These are phyloP conservation scores for Vanrija sp. DNA, from an alignment of 1,284 basidiomycete species.

Conservation along the genomic window DNA sequence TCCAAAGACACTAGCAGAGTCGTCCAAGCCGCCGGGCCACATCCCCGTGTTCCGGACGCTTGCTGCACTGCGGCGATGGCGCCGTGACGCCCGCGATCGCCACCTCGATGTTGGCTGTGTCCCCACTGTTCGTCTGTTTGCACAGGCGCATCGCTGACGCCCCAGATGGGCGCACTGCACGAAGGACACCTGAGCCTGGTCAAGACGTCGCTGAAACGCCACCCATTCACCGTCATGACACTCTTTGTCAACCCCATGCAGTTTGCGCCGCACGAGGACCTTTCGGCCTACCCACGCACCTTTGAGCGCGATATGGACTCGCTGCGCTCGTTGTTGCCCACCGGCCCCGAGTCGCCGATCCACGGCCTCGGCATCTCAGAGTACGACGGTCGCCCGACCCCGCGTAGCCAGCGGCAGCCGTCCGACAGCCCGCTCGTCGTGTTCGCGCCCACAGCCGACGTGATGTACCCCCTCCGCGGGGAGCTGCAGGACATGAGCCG, in stretches of 20 bases:
- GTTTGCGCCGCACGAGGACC: constrained; percentile 93
- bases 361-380: constrained; percentile 36
- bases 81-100: constrained; percentile 59
- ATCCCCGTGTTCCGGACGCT: constrained; percentile 76
- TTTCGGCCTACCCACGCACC: constrained; percentile 84
- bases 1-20: too few relatives aligned
- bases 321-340: constrained; percentile 60
- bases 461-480: constrained; percentile 78
- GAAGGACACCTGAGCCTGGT: constrained; percentile 84
- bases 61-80: constrained; percentile 69
- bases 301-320: constrained; percentile 53
- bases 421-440: constrained; percentile 59
- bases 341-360: constrained; percentile 34
- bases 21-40: constrained; percentile 5
- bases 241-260: constrained; percentile 98
- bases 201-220: constrained; percentile 63
- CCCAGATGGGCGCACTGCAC: constrained; percentile 86
- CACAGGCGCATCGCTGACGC: background rate
- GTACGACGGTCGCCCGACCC: constrained; percentile 17
- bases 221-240: constrained; percentile 84
- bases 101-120: constrained; percentile 80
- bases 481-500: constrained; percentile 70
- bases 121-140: constrained; percentile 57
- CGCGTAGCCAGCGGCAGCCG: constrained; percentile 1
- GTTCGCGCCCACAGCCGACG: constrained; percentile 68